These are phyloP conservation scores for Suhomyces atakaporum DNA, from an alignment of 1,139 yeast genomes.

Conservation along the genomic window DNA sequence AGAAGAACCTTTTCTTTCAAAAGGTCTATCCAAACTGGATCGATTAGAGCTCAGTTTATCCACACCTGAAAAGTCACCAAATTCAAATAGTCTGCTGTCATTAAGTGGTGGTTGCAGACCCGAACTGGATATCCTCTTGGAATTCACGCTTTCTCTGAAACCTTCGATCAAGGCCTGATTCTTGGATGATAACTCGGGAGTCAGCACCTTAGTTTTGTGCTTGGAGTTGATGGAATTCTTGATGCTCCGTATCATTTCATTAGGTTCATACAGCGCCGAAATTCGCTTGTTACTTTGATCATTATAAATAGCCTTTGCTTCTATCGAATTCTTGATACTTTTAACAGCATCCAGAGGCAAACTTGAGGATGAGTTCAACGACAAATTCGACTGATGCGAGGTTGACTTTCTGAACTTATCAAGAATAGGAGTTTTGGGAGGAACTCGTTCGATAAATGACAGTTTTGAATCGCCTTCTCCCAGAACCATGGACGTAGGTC, in stretches of 20 bases:
- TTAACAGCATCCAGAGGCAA: constrained; percentile 17
- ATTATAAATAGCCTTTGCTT: constrained; percentile 15
- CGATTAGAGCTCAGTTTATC: no score
- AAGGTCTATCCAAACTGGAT: no score
- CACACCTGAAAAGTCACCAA: no score
- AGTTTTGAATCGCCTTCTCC: constrained; percentile 4
- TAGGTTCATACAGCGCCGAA: constrained; percentile 15
- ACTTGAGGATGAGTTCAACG: constrained; percentile 4
- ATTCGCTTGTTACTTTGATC: constrained; percentile 14
- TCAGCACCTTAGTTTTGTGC: constrained; percentile 11
- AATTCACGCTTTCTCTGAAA: constrained; percentile 24
- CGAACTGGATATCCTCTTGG: constrained; percentile 15
- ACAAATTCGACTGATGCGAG: constrained; percentile 8
- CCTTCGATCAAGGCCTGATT: constrained; percentile 21
- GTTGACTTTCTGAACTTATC: constrained; percentile 5
- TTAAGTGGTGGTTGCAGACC: no score
- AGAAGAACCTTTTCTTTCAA: no score
- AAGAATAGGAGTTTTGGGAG: background rate
- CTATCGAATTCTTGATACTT: constrained; percentile 17
- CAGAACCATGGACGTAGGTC: no score
- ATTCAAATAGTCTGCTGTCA: no score
- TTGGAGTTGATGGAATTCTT: constrained; percentile 21
- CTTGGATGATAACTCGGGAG: constrained; percentile 13
- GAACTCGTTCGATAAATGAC: constrained; percentile 1
- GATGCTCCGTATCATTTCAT: constrained; percentile 23